Base-by-base conservation (phyloP, 2,329 filamentous ascomycete species). In the Magnaporthiopsis incrustans region DNA sequence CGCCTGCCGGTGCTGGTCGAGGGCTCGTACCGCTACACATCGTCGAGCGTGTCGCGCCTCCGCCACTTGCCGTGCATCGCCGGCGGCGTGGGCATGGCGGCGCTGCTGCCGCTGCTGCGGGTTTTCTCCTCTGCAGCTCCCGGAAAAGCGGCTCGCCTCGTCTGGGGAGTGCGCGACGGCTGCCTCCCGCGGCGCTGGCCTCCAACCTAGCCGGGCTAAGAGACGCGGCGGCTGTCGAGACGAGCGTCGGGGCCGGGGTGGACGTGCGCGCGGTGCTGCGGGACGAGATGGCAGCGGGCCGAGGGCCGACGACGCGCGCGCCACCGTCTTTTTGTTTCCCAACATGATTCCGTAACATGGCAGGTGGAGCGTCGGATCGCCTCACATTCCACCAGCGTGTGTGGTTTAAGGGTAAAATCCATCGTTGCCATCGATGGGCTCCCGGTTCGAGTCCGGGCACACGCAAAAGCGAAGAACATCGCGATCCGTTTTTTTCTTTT, bases 381-480 rank as follows among this genome's bases (percentile, higher is more conserved):
- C 8, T 50, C 35, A 14, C 11, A 14, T 11, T 38, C 35, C 35
- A 38, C 22, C 1, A 38, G 58, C 58, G 58, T 60, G 58, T 60
- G 77, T 80, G 77, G 77, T 80, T 79, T 79, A 80, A 77, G 79
- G 78, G 78, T 80, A 80, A 79, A 79, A 80, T 80, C 77, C 77
- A 78, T 80, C 78, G 77, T 80, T 80, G 77, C 78, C 78, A 80
- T 80, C 77, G 78, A 80, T 78, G 77, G 76, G 78, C 77, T 60
- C 58, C 58, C 58, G 58, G 58, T 60, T 60, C 58, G 58, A 60
- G 58, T 60, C 58, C 58, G 58, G 58, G 58, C 58, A 60, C 58
- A 60, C 58, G 58, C 58, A 60, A 25, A 1, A 18, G 14, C 12
- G 1, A 18, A 18, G 2, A 18, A 6, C 1, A 14, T 15, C 15